phyloP scores from a whole-genome alignment of 768 basidiomycete species.

The Tulasnella sp. region DNA sequence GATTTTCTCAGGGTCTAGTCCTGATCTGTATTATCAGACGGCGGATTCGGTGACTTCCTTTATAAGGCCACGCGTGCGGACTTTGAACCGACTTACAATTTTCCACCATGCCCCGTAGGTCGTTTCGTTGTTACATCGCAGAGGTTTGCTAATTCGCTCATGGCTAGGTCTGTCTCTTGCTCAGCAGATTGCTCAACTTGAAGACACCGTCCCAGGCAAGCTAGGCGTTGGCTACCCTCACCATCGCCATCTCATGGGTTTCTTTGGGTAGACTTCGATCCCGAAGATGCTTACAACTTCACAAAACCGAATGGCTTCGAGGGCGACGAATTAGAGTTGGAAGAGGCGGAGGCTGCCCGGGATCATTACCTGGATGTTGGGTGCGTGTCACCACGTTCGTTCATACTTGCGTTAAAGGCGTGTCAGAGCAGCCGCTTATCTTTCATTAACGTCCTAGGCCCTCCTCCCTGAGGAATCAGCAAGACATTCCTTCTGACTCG shows the following conservation, averaged over 20 bases:
- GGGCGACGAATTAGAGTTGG: constrained; percentile 27
- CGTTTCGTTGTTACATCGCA: too few species aligned
- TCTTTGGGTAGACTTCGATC: constrained; percentile 52
- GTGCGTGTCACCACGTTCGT: constrained; percentile 32
- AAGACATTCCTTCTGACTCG: constrained; percentile 54
- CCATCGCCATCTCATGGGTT: constrained; percentile 11
- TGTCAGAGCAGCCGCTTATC: too few species aligned
- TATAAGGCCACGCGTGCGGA: too few species aligned
- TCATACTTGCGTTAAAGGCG: background rate
- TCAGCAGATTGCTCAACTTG: constrained; percentile 71
- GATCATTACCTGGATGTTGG: constrained; percentile 82
- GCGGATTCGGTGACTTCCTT: too few species aligned
- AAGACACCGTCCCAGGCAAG: constrained; percentile 60
- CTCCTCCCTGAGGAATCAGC: constrained; percentile 52
- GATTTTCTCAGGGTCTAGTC: too few species aligned
- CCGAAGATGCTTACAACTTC: constrained; percentile 49
- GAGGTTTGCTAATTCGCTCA: background rate
- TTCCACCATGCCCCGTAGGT: too few species aligned
- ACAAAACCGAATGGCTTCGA: constrained; percentile 26
- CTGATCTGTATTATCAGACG: too few species aligned
- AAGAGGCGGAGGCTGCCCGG: constrained; percentile 32
- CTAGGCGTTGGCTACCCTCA: too few species aligned
- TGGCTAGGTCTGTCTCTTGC: constrained; percentile 26
- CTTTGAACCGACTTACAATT: too few species aligned
- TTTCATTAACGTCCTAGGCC: constrained; percentile 35